Conservation (phyloP, 345 rosid species). For the Salix koriyanagi region DNA sequence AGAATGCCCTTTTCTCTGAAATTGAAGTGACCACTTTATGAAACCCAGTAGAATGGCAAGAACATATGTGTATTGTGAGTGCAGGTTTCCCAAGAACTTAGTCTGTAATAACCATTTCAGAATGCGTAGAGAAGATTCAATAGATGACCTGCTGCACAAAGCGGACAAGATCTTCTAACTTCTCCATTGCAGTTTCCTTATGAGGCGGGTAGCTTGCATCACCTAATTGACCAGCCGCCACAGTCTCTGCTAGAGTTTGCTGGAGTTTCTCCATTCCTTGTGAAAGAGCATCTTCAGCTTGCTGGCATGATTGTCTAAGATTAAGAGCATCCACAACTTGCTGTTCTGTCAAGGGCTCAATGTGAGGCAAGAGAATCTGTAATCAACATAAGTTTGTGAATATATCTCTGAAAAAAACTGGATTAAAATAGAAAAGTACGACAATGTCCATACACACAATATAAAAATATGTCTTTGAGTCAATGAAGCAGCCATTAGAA, state of each 20-base stretch:
- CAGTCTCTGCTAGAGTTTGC: slow-evolving; percentile 56
- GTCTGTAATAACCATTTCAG: not conserved
- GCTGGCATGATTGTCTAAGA: slow-evolving; percentile 70
- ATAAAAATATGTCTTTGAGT: not conserved
- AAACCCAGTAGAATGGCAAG: not conserved
- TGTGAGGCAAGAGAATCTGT: slow-evolving; percentile 73
- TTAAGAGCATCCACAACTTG: slow-evolving; percentile 48
- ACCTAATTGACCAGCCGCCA: slow-evolving; percentile 56
- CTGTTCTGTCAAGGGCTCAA: slow-evolving; percentile 60
- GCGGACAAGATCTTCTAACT: slow-evolving; percentile 67
- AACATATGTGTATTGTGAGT: not conserved
- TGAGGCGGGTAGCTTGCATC: slow-evolving; percentile 55
- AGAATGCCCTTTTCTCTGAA: not conserved
- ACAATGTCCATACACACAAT: not conserved
- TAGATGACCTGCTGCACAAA: slow-evolving; percentile 69
- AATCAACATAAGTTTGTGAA: slow-evolving; percentile 3
- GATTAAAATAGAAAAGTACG: not conserved
- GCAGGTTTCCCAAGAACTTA: not conserved
- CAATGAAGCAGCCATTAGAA: not conserved
- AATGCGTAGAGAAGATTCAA: slow-evolving; percentile 8
- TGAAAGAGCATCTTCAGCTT: slow-evolving; percentile 91
- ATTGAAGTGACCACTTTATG: not conserved
- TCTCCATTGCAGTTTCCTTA: slow-evolving; percentile 62
- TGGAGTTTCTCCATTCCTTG: slow-evolving; percentile 95
- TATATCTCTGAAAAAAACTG: slow-evolving; percentile 1